Base-by-base conservation (phyloP, 257 asterid species). In the Cynanchum wilfordii region DNA sequence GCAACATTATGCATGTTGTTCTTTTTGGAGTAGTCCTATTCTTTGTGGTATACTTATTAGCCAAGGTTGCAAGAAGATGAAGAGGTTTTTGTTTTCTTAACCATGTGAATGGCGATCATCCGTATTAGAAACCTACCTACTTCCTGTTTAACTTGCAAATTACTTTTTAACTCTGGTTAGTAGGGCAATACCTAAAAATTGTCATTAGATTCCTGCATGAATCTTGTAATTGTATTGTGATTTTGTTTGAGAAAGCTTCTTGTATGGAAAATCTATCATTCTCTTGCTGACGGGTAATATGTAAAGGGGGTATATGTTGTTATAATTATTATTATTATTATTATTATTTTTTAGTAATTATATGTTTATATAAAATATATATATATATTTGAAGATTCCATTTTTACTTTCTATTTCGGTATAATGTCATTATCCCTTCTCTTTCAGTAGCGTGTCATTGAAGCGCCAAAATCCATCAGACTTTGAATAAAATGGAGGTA, bases 1-100 rank as follows among this genome's bases (percentile, higher is more conserved):
- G 77, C 88, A 95, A 93, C 83, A 82, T 93, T 52, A 84, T 89
- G 95, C 97, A 94, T 29, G 96, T 94, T 0, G 83, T 94, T 65
- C 92, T 91, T 74, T 94, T 94, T 75, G 97, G 89, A 0, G 91
- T 94, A 7, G 74, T 91, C 50, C 78, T 90, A 12, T 94, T 94
- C 79, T 87, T 89, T 42, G 79, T 87, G 13, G 81, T 94, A 76
- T 94, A 94, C 79, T 70, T 92, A 78, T 80, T 71, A 87, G 76
- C 96, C 82, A 94, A 91, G 84, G 77, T 91, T 74, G 84, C 87
- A 29, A 83, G 89, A 68, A 81, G 90, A 83, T 91, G 86, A 86
- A 67, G 77, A 56, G 20, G n/a, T 42, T 54, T 20, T 77, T 15
- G 47, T 29, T 19, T 22, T 42, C 17, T 24, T 38, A 25, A 19